Base-by-base conservation (phyloP, 164 flowering plant genomes). In the Vitis rupestris region DNA sequence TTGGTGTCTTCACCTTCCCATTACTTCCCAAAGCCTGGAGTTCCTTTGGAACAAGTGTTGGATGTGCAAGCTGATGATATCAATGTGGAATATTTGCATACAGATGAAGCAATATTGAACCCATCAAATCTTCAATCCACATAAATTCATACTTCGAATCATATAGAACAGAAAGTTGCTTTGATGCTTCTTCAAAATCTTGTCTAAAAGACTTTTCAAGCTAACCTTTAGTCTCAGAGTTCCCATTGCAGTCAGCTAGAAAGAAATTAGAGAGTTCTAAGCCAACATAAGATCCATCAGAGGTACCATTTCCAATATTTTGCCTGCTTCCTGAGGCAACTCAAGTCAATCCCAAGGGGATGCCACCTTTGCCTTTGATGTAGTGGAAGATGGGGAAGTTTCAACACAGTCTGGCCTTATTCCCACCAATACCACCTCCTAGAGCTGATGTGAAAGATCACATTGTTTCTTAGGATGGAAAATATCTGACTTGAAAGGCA, bases 321-420 rank as follows among this genome's bases (percentile, higher is more conserved):
- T 65, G 59, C 50, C 29, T 71, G 59, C 71, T 61, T 47, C 70
- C 81, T 56, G 76, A 76, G 57, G 68, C 70, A 65, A 27, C 63
- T 64, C 74, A 70, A 57, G 73, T 61, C 54, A 74, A 60, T 56
- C 49, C 69, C 59, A 85, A 72, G 64, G 89, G 83, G 65, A 74
- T 83, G 80, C 97, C 98, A 53, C 98, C 97, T 30, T 86, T 90
- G 69, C 97, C 99, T 70, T 97, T 97, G 29, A 75, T 89, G 75
- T 89, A 90, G 53, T 93, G 99, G 99, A 90, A 87, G 75, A 67
- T 83, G 10, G 92, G 95, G 61, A 91, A 83, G 74, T 56, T 74
- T 72, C 90, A 65, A 61, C 69, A 76, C 48, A 61, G 63, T 74
- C 44, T 66, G 10, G 72, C 50, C 29, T 59, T 60, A 23, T 72